A percentile compares a stretch with the other conserved stretches of the same genome.
phyloP scores from a whole-genome alignment of 371 early-diverging fungal species.

The Batrachochytrium dendrobatidis region DNA sequence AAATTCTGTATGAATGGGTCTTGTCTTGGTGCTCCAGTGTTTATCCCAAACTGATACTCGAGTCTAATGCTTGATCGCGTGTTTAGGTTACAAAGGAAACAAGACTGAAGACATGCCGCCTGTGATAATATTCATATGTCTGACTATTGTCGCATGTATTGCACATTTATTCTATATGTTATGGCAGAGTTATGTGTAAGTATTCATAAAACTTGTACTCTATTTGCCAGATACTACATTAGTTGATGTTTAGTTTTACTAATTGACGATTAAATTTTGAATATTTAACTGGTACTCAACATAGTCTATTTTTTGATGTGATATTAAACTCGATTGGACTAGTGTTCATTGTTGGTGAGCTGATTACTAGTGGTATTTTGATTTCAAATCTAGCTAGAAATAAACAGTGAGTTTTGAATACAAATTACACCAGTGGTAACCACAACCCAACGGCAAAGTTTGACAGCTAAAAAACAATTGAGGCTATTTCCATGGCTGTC shows the following conservation, averaged over 20 bases:
- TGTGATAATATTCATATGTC: conserved; percentile 13
- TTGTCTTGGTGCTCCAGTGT: too few species aligned
- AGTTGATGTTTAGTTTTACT: not conserved
- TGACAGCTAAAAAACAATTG: not conserved
- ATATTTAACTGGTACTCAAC: too few species aligned
- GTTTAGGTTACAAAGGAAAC: conserved; percentile 18
- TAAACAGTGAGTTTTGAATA: not conserved
- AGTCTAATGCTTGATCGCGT: too few species aligned
- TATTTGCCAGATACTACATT: not conserved
- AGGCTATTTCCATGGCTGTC: not conserved
- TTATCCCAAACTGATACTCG: too few species aligned
- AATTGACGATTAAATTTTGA: too few species aligned
- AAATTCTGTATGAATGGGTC: too few species aligned
- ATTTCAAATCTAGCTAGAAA: conserved; percentile 1
- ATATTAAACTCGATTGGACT: not conserved
- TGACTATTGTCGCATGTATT: conserved; percentile 12
- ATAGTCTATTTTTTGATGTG: conserved; percentile 7
- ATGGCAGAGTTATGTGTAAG: conserved; percentile 31
- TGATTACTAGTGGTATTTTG: conserved; percentile 1
- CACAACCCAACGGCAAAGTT: not conserved
- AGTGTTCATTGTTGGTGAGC: conserved; percentile 1
- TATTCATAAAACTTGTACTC: not conserved
- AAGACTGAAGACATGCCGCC: conserved; percentile 20
- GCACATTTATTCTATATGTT: conserved; percentile 19
- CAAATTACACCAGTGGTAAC: not conserved